Evolutionary conservation across 805 yeast species (phyloP).

Genomic region (Yamadazyma tumulicola): DNA sequence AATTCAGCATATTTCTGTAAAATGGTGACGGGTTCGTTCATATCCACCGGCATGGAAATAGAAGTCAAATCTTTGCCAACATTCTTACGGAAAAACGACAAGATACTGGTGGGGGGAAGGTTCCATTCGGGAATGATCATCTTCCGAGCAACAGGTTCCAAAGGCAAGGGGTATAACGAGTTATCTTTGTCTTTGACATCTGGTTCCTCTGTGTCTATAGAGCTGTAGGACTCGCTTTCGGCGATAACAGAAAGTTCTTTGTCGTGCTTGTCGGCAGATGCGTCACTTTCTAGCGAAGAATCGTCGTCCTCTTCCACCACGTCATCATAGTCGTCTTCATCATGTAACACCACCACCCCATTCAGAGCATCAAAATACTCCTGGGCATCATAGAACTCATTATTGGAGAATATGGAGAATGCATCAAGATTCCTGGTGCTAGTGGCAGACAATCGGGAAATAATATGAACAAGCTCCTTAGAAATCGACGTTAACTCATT

Average conservation of each 20-base stretch:
- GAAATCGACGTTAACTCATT: conserved; percentile 8
- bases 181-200: conserved; percentile 21
- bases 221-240: conserved; percentile 3
- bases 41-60: conserved; percentile 89
- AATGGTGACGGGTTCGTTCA: conserved; percentile 87
- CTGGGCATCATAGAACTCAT: conserved; percentile 57
- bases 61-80: conserved; percentile 88
- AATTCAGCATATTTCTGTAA: conserved; percentile 78
- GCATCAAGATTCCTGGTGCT: conserved; percentile 18
- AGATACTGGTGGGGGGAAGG: conserved; percentile 75
- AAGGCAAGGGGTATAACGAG: conserved; percentile 67
- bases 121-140: conserved; percentile 54
- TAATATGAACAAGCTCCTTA: conserved; percentile 18
- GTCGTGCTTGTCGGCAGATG: conserved; percentile 1
- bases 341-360: conserved; percentile 49
- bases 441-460: conserved; percentile 13
- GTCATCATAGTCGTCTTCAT: conserved; percentile 17
- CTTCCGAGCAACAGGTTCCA: conserved; percentile 46
- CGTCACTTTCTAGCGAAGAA: conserved; percentile 12
- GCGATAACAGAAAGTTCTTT: conserved; percentile 2
- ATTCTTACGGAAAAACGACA: conserved; percentile 78
- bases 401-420: conserved; percentile 26
- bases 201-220: conserved; percentile 2
- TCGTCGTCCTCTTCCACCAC: conserved; percentile 13
- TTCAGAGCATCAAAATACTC: conserved; percentile 51